These are phyloP conservation scores for Leccinum angustisporum DNA, from an alignment of 1,284 basidiomycete genomes.

Conservation along the genomic window DNA sequence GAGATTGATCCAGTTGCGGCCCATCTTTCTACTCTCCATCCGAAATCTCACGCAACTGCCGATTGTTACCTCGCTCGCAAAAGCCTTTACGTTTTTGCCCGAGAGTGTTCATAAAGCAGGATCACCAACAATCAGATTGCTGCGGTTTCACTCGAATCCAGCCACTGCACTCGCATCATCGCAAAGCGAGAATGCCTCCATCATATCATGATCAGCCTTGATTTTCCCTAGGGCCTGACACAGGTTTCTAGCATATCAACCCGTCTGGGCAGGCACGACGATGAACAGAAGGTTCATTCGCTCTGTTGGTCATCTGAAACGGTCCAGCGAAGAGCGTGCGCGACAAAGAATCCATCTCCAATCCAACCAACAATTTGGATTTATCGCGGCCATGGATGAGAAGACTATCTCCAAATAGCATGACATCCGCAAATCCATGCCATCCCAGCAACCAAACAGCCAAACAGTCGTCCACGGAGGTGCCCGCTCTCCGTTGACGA, in stretches of 20 bases:
- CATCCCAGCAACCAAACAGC: neutral
- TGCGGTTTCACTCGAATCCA: neutral
- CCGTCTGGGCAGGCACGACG: neutral
- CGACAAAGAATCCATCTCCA: neutral
- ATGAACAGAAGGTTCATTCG: neutral
- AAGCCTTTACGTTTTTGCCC: neutral
- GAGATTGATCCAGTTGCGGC: neutral
- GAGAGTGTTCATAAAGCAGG: neutral
- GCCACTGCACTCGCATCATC: neutral
- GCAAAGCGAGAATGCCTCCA: too few relatives aligned
- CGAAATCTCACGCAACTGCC: too few relatives aligned
- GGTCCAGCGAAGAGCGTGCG: neutral
- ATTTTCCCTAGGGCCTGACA: too few relatives aligned
- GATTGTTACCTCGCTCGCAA: neutral
- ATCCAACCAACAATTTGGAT: neutral
- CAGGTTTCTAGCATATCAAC: too few relatives aligned
- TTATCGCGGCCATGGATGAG: neutral
- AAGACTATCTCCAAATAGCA: neutral
- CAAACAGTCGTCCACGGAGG: neutral
- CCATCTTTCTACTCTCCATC: too few relatives aligned
- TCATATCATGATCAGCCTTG: too few relatives aligned
- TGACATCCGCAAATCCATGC: neutral
- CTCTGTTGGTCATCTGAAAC: neutral
- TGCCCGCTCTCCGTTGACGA: neutral
- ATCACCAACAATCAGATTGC: neutral